phyloP scores from a whole-genome alignment of 2,329 filamentous ascomycete species.

The Xylariales sp. region DNA sequence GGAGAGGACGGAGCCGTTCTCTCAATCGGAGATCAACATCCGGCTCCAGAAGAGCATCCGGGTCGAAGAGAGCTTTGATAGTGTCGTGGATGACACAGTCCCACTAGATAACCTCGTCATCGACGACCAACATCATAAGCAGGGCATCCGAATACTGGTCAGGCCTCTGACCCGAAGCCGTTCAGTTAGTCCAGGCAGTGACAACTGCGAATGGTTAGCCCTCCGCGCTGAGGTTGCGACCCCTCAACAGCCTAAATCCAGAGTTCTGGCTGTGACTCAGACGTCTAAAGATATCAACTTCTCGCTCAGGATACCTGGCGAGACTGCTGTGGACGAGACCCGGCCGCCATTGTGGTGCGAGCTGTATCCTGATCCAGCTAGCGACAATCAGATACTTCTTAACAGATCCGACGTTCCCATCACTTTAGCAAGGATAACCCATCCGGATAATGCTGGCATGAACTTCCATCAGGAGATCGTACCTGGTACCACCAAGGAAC shows the following conservation, averaged over 20 bases:
- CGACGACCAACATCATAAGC: slow-evolving; percentile 47
- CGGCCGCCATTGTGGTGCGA: slow-evolving; percentile 54
- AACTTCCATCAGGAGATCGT: slow-evolving; percentile 40
- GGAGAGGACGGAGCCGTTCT: slow-evolving; percentile 56
- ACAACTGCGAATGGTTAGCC: slow-evolving; percentile 53
- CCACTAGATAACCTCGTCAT: slow-evolving; percentile 49
- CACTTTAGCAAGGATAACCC: slow-evolving; percentile 41
- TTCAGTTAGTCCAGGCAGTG: slow-evolving; percentile 51
- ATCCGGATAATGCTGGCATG: slow-evolving; percentile 33
- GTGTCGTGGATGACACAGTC: slow-evolving; percentile 37
- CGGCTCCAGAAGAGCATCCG: slow-evolving; percentile 40
- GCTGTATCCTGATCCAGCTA: slow-evolving; percentile 55
- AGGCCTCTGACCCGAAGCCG: slow-evolving; percentile 49
- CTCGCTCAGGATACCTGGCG: slow-evolving; percentile 50
- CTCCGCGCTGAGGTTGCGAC: slow-evolving; percentile 50
- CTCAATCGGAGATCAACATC: slow-evolving; percentile 49
- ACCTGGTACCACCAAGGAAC: slow-evolving; percentile 38
- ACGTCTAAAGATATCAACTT: slow-evolving; percentile 57
- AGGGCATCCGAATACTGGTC: slow-evolving; percentile 54
- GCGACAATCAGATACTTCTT: slow-evolving; percentile 52
- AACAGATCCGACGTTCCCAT: slow-evolving; percentile 54
- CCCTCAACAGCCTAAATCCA: slow-evolving; percentile 47
- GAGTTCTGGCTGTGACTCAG: slow-evolving; percentile 56
- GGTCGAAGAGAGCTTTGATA: slow-evolving; percentile 37
- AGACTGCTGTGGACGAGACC: slow-evolving; percentile 36